Evolutionary conservation across 2,329 filamentous ascomycete species (phyloP), one percentile per base, ranked within the genome.

Genomic region (Nemania diffusa): DNA sequence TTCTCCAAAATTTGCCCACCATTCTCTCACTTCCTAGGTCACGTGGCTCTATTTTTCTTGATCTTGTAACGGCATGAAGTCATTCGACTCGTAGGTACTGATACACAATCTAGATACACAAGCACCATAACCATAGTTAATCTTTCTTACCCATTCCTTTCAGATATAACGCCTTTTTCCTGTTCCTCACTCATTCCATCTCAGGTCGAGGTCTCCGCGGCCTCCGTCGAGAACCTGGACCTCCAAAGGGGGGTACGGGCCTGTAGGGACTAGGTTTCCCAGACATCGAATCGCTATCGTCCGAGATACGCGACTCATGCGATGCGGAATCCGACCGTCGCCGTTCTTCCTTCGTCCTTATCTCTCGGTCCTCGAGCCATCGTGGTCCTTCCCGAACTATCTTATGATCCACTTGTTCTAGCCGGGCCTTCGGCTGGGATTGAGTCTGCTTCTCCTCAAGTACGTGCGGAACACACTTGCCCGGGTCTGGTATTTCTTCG

Each of bases 141-240:
- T 22, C n/a, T 20, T 48, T 48, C 40, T 13, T n/a, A 48, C 44
- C n/a, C 20, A 13, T 22, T 3, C 32, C 40, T n/a, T n/a, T 44
- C 17, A 2, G n/a, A 40, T 13, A 40, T 13, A 15, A 8, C 17
- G 17, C 4, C 3, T 15, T 7, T 9, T n/a, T 44, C 40, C n/a
- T 4, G 40, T 44, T 44, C 17, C 17, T 44, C 40, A n/a, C 17
- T 44, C 13, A n/a, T 8, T 44, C 5, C 37, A 5, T 51, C n/a
- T n/a, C n/a, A 27, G 60, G 42, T 13, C 37, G 42, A 27, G 59
- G 59, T 44, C 64, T 55, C 50, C 64, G 55, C 32, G 59, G 55
- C 34, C 50, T 53, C 50, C 60, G 64, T n/a, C 52, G 59, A 20
- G 55, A 60, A 15, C 64, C 57, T 20, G 48, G 34, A 2, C 59